Conservation (phyloP, 2,329 filamentous ascomycete genomes). For the Zasmidium citrigriseum region DNA sequence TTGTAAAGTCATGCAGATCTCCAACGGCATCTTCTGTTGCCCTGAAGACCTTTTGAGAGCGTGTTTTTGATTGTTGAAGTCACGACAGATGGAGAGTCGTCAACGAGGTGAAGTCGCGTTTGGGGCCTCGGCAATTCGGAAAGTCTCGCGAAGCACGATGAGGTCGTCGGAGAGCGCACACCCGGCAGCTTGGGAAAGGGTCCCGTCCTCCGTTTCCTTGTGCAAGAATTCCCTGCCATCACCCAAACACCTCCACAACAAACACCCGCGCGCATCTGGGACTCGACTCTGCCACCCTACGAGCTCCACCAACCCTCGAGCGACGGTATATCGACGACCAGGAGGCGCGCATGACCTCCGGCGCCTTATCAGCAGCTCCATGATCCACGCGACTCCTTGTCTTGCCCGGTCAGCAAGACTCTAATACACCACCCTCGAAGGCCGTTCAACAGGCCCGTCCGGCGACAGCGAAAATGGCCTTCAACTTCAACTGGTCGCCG, state of each 20-base stretch:
- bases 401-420: conserved; percentile 25
- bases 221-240: not conserved
- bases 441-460: conserved; percentile 13
- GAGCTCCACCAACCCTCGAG: not conserved
- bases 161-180: not conserved
- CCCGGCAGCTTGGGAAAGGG: not conserved
- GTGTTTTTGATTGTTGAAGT: too few relatives aligned
- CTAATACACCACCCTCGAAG: conserved; percentile 2
- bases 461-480: conserved; percentile 69
- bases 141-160: not conserved
- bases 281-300: not conserved
- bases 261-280: not conserved
- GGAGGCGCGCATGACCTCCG: conserved; percentile 10
- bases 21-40: too few relatives aligned
- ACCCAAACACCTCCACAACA: not conserved
- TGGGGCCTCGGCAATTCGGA: not conserved
- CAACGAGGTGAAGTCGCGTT: not conserved
- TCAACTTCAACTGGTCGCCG: conserved; percentile 99
- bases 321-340: not conserved
- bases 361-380: conserved; percentile 19
- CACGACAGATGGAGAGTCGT: too few relatives aligned
- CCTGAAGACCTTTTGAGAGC: too few relatives aligned
- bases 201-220: not conserved
- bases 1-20: too few relatives aligned
- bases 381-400: conserved; percentile 28